A percentile compares a stretch with the other conserved stretches of the same genome.
Conservation (phyloP, 2,329 filamentous ascomycete genomes). For the Calonectria pseudoreteaudii region DNA sequence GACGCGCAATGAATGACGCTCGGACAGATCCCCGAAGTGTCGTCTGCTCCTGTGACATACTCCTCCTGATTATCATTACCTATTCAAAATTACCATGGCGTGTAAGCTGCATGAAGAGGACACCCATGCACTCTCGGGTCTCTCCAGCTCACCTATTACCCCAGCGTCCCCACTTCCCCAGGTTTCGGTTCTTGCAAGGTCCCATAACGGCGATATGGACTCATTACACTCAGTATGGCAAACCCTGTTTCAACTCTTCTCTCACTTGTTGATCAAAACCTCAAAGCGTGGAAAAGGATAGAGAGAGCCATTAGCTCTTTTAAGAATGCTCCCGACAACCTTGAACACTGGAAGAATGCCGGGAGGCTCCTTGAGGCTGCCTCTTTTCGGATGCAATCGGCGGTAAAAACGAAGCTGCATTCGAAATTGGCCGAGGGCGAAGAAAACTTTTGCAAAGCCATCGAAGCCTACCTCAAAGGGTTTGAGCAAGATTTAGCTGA, state of each 20-base stretch:
- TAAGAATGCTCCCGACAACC: not conserved
- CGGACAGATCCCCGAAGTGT: not conserved
- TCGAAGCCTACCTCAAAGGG: not conserved
- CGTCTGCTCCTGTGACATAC: not conserved
- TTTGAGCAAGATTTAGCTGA: not conserved
- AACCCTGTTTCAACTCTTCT: not conserved
- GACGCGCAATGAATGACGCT: not conserved
- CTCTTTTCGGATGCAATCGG: not conserved
- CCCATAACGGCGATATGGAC: not conserved
- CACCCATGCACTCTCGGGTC: not conserved
- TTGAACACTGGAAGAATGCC: not conserved
- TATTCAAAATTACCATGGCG: not conserved
- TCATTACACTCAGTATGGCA: not conserved
- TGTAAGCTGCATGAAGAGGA: not conserved
- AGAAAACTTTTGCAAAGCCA: not conserved
- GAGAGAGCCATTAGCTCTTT: not conserved
- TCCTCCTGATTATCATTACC: not conserved
- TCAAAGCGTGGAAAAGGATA: not conserved
- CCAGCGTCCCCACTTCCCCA: not conserved
- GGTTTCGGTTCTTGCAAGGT: not conserved
- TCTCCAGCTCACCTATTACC: not conserved
- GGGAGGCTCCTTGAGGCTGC: not conserved
- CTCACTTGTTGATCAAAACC: not conserved
- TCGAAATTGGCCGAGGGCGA: not conserved
- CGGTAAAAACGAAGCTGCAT: not conserved